Conservation (phyloP, 306 rosid species). For the Malus sylvestris region DNA sequence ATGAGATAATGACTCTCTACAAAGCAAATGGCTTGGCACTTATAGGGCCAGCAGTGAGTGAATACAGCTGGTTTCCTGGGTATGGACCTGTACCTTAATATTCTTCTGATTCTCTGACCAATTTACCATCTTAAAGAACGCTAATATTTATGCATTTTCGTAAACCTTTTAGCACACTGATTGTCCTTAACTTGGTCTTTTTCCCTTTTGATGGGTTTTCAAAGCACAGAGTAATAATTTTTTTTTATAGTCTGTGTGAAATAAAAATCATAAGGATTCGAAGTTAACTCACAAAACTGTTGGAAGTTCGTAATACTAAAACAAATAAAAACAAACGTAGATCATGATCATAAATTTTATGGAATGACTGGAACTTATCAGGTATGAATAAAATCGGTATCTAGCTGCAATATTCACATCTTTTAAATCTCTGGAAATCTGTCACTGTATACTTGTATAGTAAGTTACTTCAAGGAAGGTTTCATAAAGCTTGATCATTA, state of each 20-base stretch:
- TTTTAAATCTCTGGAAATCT: background rate
- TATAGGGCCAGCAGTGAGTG: slow-evolving; percentile 45
- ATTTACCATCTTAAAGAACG: background rate
- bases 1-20: slow-evolving; percentile 81
- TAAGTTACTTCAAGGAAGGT: background rate
- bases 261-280: background rate
- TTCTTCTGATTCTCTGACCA: background rate
- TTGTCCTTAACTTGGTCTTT: background rate
- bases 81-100: slow-evolving; percentile 30
- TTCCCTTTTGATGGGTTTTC: background rate
- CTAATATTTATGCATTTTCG: background rate
- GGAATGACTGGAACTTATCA: background rate
- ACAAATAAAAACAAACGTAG: background rate
- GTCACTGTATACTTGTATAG: background rate
- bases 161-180: background rate
- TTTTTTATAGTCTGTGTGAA: background rate
- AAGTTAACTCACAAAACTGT: background rate
- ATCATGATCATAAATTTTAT: background rate
- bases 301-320: background rate
- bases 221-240: background rate
- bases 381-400: background rate
- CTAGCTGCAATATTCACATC: background rate
- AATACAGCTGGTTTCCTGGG: slow-evolving; percentile 99
- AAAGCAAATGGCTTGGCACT: slow-evolving; percentile 69
- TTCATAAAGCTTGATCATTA: background rate